Base-by-base conservation (phyloP, 139 green algal species). In the Chlorella sp. region DNA sequence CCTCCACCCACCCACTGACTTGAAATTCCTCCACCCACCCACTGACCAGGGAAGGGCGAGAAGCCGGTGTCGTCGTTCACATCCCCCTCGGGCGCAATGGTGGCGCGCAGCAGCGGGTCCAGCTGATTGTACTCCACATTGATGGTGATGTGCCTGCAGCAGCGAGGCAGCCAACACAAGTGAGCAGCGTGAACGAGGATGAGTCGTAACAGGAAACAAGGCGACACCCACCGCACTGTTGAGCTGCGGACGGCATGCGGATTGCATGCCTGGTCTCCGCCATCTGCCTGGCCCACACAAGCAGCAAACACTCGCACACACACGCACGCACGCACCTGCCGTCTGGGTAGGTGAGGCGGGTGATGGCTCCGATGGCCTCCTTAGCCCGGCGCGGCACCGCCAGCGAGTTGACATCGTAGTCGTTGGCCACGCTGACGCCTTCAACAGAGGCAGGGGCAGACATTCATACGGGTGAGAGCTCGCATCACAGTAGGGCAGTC, bases 111-210 rank as follows among this genome's bases (percentile, higher is more conserved):
- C 84, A 99, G 87, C 28, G 97, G 96, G 88, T 99, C 96, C 87
- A 99, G 92, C 93, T 98, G 97, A 90, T 99, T 99, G 95, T 99
- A 99, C 89, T 99, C 97, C 70, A 99, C 97, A 86, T 99, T 99
- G 82, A 99, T 95, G 72, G 95, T 98, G 85, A 98, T 95, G 71
- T 38, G 26, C 15, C 74, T 81, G 74, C 74, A 21, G n/a, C n/a
- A n/a, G n/a, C n/a, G n/a, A n/a, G n/a, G n/a, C n/a, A n/a, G n/a
- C n/a, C n/a, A n/a, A n/a, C n/a, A n/a, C n/a, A n/a, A n/a, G n/a
- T n/a, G n/a, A n/a, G n/a, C n/a, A n/a, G n/a, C n/a, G n/a, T n/a
- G n/a, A n/a, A n/a, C n/a, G n/a, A n/a, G n/a, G n/a, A n/a, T n/a
- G n/a, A n/a, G n/a, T n/a, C n/a, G n/a, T n/a, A n/a, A n/a, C n/a